A percentile compares a stretch with the other conserved stretches of the same genome.
Conservation (phyloP, 139 green algal genomes). For the Tetratostichococcus sp. region DNA sequence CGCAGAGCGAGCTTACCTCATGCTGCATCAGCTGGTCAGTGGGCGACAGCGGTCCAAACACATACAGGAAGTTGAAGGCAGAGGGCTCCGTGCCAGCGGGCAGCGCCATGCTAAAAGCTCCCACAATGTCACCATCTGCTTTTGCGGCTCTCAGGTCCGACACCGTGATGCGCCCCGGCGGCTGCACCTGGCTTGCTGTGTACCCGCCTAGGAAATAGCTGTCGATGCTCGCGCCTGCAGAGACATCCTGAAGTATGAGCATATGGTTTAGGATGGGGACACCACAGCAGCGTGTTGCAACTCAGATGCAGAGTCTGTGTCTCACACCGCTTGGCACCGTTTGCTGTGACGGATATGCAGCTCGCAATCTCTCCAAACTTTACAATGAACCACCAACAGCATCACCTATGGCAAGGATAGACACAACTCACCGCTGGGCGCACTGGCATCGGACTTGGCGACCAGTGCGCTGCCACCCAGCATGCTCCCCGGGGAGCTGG, state of each 20-base stretch:
- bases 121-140: not conserved
- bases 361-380: no score
- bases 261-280: no score
- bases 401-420: no score
- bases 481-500: not conserved
- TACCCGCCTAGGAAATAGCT: not conserved
- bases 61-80: not conserved
- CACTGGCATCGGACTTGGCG: not conserved
- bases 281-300: no score
- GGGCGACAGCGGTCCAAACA: not conserved
- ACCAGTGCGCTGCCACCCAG: not conserved
- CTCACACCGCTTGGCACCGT: no score
- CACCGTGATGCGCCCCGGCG: not conserved
- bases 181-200: not conserved
- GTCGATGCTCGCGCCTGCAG: conserved; percentile 1
- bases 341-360: no score
- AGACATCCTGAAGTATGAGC: no score
- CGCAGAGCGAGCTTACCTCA: no score
- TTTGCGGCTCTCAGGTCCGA: not conserved
- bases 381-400: no score
- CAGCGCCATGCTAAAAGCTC: not conserved
- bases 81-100: not conserved
- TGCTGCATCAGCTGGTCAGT: not conserved
- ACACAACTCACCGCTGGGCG: not conserved
- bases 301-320: no score